Evolutionary conservation across 192 early-diverging fungal species (phyloP).

Genomic region (Polychytrium aggregatum): DNA sequence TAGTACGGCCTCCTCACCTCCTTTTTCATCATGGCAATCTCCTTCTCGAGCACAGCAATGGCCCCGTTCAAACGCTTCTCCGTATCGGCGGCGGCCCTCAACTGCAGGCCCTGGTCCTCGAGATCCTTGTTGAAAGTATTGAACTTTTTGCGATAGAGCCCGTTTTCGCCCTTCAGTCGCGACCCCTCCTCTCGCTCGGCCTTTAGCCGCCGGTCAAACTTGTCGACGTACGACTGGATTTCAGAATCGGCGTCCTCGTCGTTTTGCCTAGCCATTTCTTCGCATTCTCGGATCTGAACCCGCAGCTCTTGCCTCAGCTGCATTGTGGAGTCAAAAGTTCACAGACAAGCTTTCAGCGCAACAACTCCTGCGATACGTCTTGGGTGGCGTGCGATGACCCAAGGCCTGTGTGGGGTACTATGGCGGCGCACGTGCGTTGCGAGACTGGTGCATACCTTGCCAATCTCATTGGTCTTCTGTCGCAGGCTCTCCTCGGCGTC

Average conservation of each 20-base stretch:
- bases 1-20: slow-evolving; percentile 35
- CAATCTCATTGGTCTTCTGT: slow-evolving; percentile 47
- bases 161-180: slow-evolving; percentile 53
- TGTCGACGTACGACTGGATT: slow-evolving; percentile 38
- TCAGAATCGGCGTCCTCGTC: slow-evolving; percentile 54
- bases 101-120: slow-evolving; percentile 47
- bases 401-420: background rate
- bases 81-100: slow-evolving; percentile 45
- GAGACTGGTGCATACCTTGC: slow-evolving; percentile 18
- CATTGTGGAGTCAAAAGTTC: background rate
- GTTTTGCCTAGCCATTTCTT: slow-evolving; percentile 43
- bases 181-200: slow-evolving; percentile 48
- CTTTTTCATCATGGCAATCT: slow-evolving; percentile 50
- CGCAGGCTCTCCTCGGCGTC: slow-evolving; percentile 43
- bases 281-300: slow-evolving; percentile 33
- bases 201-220: slow-evolving; percentile 44
- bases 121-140: slow-evolving; percentile 50
- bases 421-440: background rate
- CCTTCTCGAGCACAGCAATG: slow-evolving; percentile 54
- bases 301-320: slow-evolving; percentile 46
- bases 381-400: background rate
- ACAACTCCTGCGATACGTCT: background rate
- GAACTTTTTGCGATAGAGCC: slow-evolving; percentile 56
- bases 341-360: background rate
- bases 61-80: slow-evolving; percentile 50